Conservation (phyloP, 2,329 filamentous ascomycete species). For the Aspergillus novofumigatus region DNA sequence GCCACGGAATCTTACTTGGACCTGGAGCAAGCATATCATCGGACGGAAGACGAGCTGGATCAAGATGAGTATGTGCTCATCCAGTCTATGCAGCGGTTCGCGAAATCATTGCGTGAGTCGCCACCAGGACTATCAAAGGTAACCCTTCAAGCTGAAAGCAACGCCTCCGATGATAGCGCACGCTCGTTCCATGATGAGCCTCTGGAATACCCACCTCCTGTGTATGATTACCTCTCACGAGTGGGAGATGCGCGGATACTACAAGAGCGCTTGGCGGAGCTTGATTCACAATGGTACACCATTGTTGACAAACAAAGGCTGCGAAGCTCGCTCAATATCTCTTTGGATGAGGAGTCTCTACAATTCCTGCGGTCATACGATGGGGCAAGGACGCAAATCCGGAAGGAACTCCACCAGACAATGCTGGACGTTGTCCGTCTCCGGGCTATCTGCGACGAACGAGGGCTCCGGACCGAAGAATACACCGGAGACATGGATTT, state of each 20-base stretch:
- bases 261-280: constrained; percentile 17
- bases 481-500: background rate
- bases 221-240: constrained; percentile 17
- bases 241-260: constrained; percentile 21
- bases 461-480: constrained; percentile 9
- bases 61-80: constrained; percentile 23
- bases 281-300: constrained; percentile 16
- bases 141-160: background rate
- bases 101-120: background rate
- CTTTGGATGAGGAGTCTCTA: constrained; percentile 19
- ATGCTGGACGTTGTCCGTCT: constrained; percentile 16
- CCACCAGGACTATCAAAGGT: background rate
- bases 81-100: constrained; percentile 16
- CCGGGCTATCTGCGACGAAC: constrained; percentile 16
- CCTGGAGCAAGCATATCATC: constrained; percentile 21
- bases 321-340: constrained; percentile 6
- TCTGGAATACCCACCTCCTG: constrained; percentile 7
- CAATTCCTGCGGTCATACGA: constrained; percentile 23
- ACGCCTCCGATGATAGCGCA: background rate
- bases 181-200: background rate
- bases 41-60: constrained; percentile 24
- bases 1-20: constrained; percentile 19
- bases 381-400: constrained; percentile 14
- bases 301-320: constrained; percentile 13
- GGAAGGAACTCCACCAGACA: constrained; percentile 17